Evolutionary conservation across 2,329 filamentous ascomycete genomes (phyloP).

Genomic region (Graphilbum sp.): DNA sequence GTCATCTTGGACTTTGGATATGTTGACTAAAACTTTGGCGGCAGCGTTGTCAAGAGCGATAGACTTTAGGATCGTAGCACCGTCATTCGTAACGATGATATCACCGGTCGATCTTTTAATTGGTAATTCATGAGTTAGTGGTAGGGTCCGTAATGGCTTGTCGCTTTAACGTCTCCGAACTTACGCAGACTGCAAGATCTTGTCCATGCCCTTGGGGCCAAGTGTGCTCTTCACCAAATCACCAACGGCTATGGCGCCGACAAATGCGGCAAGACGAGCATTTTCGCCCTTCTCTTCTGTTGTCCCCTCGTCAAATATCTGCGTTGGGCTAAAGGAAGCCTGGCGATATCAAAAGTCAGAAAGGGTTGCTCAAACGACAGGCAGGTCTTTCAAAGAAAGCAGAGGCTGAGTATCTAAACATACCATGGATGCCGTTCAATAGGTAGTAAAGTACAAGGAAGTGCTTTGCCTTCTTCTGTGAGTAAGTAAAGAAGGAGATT

Average conservation of each 20-base stretch:
- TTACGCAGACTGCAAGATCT: slow-evolving; percentile 89
- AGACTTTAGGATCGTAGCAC: slow-evolving; percentile 93
- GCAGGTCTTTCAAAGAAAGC: too few species aligned
- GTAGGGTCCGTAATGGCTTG: too few species aligned
- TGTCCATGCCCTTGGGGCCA: slow-evolving; percentile 98
- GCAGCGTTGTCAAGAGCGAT: slow-evolving; percentile 98
- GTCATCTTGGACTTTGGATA: slow-evolving; percentile 98
- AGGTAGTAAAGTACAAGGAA: not conserved
- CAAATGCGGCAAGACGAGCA: slow-evolving; percentile 94
- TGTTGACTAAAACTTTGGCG: slow-evolving; percentile 96
- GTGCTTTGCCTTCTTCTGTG: not conserved
- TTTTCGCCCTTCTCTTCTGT: slow-evolving; percentile 98
- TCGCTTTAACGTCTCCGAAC: too few species aligned
- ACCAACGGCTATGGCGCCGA: slow-evolving; percentile 93
- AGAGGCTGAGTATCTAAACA: not conserved
- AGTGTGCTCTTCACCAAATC: slow-evolving; percentile 95
- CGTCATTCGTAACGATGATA: slow-evolving; percentile 98
- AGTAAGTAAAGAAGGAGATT: too few species aligned
- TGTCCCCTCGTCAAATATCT: slow-evolving; percentile 96
- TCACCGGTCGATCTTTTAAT: slow-evolving; percentile 70
- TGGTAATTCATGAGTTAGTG: too few species aligned
- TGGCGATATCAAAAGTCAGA: not conserved
- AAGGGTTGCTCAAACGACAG: too few species aligned
- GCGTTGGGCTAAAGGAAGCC: slow-evolving; percentile 68
- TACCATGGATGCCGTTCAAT: not conserved